Base-by-base conservation (phyloP, 768 basidiomycete species). In the Amanita brunnescens region DNA sequence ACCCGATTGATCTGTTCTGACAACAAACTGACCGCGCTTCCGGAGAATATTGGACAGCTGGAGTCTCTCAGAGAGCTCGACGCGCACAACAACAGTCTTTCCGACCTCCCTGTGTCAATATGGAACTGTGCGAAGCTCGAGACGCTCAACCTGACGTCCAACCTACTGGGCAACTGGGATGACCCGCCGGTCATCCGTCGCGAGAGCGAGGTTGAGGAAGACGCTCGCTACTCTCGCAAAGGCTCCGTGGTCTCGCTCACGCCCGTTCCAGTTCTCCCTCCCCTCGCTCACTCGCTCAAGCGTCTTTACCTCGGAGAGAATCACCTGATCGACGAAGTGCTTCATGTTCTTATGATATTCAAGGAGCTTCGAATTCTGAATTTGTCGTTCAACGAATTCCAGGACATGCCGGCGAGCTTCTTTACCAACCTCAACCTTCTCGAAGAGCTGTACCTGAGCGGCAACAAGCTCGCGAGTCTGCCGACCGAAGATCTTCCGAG, bases 311-410 rank as follows among this genome's bases (percentile, higher is more conserved):
- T 98, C 1, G 91, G 89, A 52, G 93, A 99, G 72, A 99, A 98
- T 66, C 75, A 73, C 26, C 72, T 97, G 16, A 81, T 80, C 8
- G 88, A 94, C 59, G 89, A 94, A 38, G 75, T 78, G 8, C 76
- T 96, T 24, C 80, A 80, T 16, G 78, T 83, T 0, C 67, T 97
- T 24, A 85, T 83, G 59, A 71, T 88, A 35, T 74, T 97, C 59
- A 79, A 80, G 53, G 82, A 87, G 57, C 77, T 99, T 9, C 75
- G 72, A 1, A 81, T 91, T 1, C 78, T 99, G 52, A 98, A 98
- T 58, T 72, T 98, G 16, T 91, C 89, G 23, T 98, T 96, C 72
- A 99, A 99, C 66, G 83, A 91, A 49, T 86, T 99, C 39, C 85
- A 86, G 65, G 90, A 94, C 59, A 76, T 97, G 39, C 93, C 95